Evolutionary conservation across 2,329 filamentous ascomycete genomes (phyloP).

Genomic region (Colletotrichum neosansevieriae): DNA sequence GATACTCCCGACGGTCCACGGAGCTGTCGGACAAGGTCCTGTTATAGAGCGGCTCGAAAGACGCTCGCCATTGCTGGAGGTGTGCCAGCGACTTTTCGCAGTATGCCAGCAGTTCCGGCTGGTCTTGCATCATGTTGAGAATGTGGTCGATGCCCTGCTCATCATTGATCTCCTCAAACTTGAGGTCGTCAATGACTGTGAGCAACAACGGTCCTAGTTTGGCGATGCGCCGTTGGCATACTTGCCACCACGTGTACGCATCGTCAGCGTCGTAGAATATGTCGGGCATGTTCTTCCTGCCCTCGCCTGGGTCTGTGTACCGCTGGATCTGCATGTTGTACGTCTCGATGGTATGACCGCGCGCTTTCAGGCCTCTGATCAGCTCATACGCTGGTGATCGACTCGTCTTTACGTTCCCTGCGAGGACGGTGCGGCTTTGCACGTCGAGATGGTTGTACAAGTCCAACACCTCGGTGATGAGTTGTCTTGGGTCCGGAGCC

Average conservation of each 20-base stretch:
- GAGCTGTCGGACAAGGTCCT: slow-evolving; percentile 44
- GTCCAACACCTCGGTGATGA: slow-evolving; percentile 37
- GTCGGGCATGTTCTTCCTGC: slow-evolving; percentile 49
- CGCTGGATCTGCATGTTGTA: slow-evolving; percentile 39
- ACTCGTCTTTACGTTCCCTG: slow-evolving; percentile 18
- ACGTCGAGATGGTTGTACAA: slow-evolving; percentile 34
- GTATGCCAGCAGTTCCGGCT: slow-evolving; percentile 30
- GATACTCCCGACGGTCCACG: slow-evolving; percentile 43
- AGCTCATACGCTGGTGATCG: slow-evolving; percentile 31
- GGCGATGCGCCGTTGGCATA: slow-evolving; percentile 53
- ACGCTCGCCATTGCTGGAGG: slow-evolving; percentile 54
- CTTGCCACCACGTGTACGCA: slow-evolving; percentile 53
- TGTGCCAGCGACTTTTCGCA: slow-evolving; percentile 17
- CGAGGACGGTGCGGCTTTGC: slow-evolving; percentile 37
- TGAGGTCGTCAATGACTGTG: slow-evolving; percentile 33
- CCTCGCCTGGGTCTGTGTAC: slow-evolving; percentile 26
- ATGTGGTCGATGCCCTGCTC: slow-evolving; percentile 23
- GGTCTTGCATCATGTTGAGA: slow-evolving; percentile 19
- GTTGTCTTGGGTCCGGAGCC: slow-evolving; percentile 32
- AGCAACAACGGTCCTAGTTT: slow-evolving; percentile 40
- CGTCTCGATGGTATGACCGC: slow-evolving; percentile 33
- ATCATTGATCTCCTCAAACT: slow-evolving; percentile 30
- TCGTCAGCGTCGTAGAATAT: slow-evolving; percentile 50
- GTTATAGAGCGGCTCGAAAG: slow-evolving; percentile 55
- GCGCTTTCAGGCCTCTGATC: slow-evolving; percentile 26